phyloP scores from a whole-genome alignment of 441 rosid genomes.

The Gossypium gossypioides region DNA sequence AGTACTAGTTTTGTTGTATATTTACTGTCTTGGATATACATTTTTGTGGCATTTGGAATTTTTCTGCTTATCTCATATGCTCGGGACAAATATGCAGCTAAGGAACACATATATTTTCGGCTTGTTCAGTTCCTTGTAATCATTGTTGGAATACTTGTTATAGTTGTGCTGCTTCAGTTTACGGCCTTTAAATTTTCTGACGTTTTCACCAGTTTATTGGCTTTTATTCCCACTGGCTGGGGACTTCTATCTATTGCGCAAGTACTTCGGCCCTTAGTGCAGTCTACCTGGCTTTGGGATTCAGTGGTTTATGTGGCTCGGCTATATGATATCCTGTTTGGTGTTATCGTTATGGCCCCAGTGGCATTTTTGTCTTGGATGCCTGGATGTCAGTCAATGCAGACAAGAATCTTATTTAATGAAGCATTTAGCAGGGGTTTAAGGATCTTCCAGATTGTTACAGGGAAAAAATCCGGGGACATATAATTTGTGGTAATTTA shows the following conservation, averaged over 20 bases:
- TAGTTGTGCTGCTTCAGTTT: conserved; percentile 51
- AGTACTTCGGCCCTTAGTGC: conserved; percentile 42
- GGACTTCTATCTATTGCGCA: conserved; percentile 65
- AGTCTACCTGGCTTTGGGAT: conserved; percentile 39
- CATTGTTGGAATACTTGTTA: conserved; percentile 31
- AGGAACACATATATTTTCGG: conserved; percentile 65
- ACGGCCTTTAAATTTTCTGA: conserved; percentile 49
- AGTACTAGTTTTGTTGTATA: conserved; percentile 60
- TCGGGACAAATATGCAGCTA: conserved; percentile 59
- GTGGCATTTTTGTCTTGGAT: conserved; percentile 78
- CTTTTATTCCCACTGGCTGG: conserved; percentile 87
- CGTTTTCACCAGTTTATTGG: conserved; percentile 68
- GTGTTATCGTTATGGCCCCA: conserved; percentile 67
- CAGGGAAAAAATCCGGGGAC: conserved; percentile 53
- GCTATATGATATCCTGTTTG: conserved; percentile 62
- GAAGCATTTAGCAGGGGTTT: conserved; percentile 86
- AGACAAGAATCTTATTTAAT: conserved; percentile 76
- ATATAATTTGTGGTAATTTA: conserved; percentile 31
- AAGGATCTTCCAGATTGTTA: conserved; percentile 68
- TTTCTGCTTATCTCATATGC: conserved; percentile 48
- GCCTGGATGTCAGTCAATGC: conserved; percentile 89
- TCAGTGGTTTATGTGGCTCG: conserved; percentile 63
- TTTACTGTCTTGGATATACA: conserved; percentile 60
- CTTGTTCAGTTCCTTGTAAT: conserved; percentile 66
- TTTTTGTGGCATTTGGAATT: conserved; percentile 38